Evolutionary conservation across 1,139 yeast species (phyloP), one percentile per base, ranked within the genome.

Genomic region (Pichia sp.): DNA sequence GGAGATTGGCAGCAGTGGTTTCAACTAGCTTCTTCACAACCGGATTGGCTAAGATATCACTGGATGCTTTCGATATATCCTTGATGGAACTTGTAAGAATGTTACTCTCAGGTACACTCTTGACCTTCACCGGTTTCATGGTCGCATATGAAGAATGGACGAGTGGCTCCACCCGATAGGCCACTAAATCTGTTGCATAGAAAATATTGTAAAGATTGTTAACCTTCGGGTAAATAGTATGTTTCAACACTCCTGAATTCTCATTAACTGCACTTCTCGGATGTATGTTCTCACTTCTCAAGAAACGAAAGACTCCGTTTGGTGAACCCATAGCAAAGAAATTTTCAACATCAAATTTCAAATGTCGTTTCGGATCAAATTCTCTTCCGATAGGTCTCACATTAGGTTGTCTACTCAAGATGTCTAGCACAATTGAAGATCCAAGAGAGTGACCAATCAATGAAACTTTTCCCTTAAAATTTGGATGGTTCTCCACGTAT

Each of bases 401-500:
- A 31, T 59, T 56, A 1, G 77, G 74, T 52, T 82, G 93, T 22
- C 64, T 55, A 2, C 83, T 66, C 27, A 87, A 58, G 26, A 91
- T 66, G 56, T 91, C 98, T 48, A 85, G 75, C 1, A 82, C 72
- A 37, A 91, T 85, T 1, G 91, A 80, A 14, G 94, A 81, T 0
- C 98, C 98, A 20, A 91, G 61, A 0, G 96, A 87, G 56, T 91
- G 98, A 1, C 96, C 97, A 50, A 91, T 64, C 3, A 91, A 57
- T 50, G 88, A 87, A 1, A 87, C 78, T 42, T 77, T 73, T 0
- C 96, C 96, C 17, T 74, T 66, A 58, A 86, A 87, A 14, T 69
- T 62, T 0, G 96, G 95, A 50, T 88, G 81, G 40, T 74, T 64
- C 39, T 73, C 64, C 43, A 66, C 60, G 55, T 77, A 87, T 32